Evolutionary conservation across 2,329 filamentous ascomycete genomes (phyloP), one percentile per base, ranked within the genome.

Genomic region (Trichoderma atrobrunneum): DNA sequence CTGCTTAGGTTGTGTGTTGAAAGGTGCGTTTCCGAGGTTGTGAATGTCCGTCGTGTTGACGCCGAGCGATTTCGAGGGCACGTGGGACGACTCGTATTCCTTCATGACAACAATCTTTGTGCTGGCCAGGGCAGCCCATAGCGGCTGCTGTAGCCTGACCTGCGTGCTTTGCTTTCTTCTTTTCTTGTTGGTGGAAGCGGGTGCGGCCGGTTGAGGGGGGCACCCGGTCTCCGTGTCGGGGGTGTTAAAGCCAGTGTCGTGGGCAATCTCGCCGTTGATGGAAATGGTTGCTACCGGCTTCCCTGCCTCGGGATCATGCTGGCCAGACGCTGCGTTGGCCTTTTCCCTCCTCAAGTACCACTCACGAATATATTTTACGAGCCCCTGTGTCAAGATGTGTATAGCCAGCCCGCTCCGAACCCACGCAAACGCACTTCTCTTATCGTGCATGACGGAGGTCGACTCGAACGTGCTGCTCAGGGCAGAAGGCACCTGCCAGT

Each of bases 51-150:
- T 93, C 77, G 90, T 90, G 79, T 93, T 91, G 76, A 92, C 90
- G 78, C 91, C 91, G 36, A 88, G 89, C 65, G 90, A 91, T 82
- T 94, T 92, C 70, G 89, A 89, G 73, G 91, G 88, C 72, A 91
- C 90, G 80, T 93, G 90, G 75, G 93, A 95, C 80, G 97, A 89
- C 82, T 94, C 92, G 77, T 93, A 93, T 82, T 94, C 95, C 84
- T 97, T 96, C 79, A 97, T 91, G 83, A 97, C 94, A 77, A 96
- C 95, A 80, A 98, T 95, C 86, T 98, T 98, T 79, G 95, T 97
- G 83, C 94, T 97, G 66, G 95, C 95, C 77, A 98, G 88, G 62
- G 95, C 95, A 75, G 95, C 94, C 95, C 95, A 98, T 75, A 98
- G 89, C 63, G 95, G 95, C 83, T 98, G 95, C 79, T 94, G 91